phyloP scores from a whole-genome alignment of 2,329 filamentous ascomycete genomes.

The Neurospora crassa region DNA sequence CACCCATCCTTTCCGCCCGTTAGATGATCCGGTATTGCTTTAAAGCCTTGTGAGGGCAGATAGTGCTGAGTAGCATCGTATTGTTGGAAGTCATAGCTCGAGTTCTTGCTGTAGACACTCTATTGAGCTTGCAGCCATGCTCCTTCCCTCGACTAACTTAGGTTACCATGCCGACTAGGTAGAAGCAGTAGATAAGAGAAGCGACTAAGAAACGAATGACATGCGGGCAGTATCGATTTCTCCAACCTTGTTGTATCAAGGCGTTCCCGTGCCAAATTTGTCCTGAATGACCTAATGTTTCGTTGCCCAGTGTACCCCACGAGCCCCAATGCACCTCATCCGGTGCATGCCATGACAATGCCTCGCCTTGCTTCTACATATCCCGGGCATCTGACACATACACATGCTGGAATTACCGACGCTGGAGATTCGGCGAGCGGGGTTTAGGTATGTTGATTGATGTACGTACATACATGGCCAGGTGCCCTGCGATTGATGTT shows the following conservation, averaged over 20 bases:
- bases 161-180: background rate
- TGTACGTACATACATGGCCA: background rate
- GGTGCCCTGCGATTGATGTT: background rate
- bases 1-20: background rate
- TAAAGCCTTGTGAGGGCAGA: background rate
- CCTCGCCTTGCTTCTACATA: background rate
- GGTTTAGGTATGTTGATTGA: background rate
- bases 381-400: background rate
- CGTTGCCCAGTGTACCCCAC: background rate
- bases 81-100: background rate
- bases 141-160: background rate
- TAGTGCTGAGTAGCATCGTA: background rate
- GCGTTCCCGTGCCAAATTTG: background rate
- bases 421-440: background rate
- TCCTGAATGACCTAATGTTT: background rate
- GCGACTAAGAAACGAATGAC: background rate
- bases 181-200: background rate
- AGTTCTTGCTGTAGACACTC: background rate
- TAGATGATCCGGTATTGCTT: background rate
- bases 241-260: background rate
- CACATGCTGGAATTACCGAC: background rate
- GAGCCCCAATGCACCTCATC: background rate
- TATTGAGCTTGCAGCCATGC: background rate
- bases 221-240: background rate
- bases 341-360: background rate